These are phyloP conservation scores for Pseudocercospora musae DNA, from an alignment of 2,329 filamentous ascomycete species.

Conservation along the genomic window DNA sequence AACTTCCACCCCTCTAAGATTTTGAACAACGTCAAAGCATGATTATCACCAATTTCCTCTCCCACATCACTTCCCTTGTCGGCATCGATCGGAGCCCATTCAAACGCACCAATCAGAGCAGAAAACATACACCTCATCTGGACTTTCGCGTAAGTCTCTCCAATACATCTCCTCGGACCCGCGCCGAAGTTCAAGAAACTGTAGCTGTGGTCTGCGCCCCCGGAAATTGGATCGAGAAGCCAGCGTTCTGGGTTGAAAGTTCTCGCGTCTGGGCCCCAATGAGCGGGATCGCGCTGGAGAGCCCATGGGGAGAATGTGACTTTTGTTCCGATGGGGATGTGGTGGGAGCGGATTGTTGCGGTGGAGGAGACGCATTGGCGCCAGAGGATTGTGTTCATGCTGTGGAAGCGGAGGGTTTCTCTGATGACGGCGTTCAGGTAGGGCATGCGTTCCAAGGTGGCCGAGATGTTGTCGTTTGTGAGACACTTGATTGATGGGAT, in stretches of 20 bases:
- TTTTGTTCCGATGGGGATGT: conserved; percentile 6
- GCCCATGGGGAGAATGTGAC: conserved; percentile 10
- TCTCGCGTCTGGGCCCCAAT: conserved; percentile 8
- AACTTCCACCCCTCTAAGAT: conserved; percentile 14
- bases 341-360: conserved; percentile 1
- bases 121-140: conserved; percentile 14
- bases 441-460: conserved; percentile 1
- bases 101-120: conserved; percentile 10
- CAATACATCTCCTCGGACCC: conserved; percentile 8
- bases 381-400: conserved; percentile 19
- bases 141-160: conserved; percentile 7
- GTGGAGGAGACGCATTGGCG: background rate
- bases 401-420: conserved; percentile 17
- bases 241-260: conserved; percentile 9
- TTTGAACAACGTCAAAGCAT: conserved; percentile 16
- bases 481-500: conserved; percentile 2
- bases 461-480: background rate
- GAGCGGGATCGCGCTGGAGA: background rate
- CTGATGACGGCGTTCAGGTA: conserved; percentile 19
- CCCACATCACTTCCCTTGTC: conserved; percentile 7
- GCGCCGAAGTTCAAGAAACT: conserved; percentile 11
- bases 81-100: conserved; percentile 1
- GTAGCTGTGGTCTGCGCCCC: background rate
- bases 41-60: conserved; percentile 13
- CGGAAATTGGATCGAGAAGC: background rate